A percentile compares a stretch with the other conserved stretches of the same genome.
phyloP scores from a whole-genome alignment of 2,329 filamentous ascomycete species.

The Fusarium transvaalense region DNA sequence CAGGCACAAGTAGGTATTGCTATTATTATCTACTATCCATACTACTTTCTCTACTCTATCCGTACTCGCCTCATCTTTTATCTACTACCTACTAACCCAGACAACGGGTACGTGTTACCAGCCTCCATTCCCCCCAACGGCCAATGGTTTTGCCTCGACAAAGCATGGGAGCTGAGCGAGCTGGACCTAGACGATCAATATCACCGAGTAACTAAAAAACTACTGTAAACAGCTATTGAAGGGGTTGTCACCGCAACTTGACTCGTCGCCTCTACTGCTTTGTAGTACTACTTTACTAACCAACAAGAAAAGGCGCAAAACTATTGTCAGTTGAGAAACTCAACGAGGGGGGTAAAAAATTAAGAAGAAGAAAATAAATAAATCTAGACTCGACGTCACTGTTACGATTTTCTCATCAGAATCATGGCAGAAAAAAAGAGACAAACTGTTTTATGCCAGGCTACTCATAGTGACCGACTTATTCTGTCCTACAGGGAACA shows the following conservation, averaged over 20 bases:
- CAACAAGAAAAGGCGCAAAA: conserved; percentile 17
- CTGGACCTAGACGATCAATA: conserved; percentile 22
- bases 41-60: too few species aligned
- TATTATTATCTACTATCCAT: conserved; percentile 1
- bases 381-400: conserved; percentile 29
- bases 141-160: conserved; percentile 20
- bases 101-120: conserved; percentile 11
- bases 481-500: conserved; percentile 22
- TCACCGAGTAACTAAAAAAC: conserved; percentile 11
- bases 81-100: conserved; percentile 1
- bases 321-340: conserved; percentile 5
- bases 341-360: too few species aligned
- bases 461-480: conserved; percentile 4
- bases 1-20: conserved; percentile 4
- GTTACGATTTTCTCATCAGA: conserved; percentile 20
- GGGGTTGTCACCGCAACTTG: conserved; percentile 28
- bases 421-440: conserved; percentile 17
- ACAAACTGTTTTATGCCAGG: conserved; percentile 1
- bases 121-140: conserved; percentile 39
- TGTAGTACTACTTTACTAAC: background rate
- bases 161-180: conserved; percentile 30
- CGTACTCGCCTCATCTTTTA: background rate
- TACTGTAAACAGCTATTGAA: conserved; percentile 16
- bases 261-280: conserved; percentile 1
- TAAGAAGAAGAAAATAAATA: background rate